Evolutionary conservation across 495 filamentous ascomycete species (phyloP), one percentile per base, ranked within the genome.

Genomic region (Penicillium waksmanii): DNA sequence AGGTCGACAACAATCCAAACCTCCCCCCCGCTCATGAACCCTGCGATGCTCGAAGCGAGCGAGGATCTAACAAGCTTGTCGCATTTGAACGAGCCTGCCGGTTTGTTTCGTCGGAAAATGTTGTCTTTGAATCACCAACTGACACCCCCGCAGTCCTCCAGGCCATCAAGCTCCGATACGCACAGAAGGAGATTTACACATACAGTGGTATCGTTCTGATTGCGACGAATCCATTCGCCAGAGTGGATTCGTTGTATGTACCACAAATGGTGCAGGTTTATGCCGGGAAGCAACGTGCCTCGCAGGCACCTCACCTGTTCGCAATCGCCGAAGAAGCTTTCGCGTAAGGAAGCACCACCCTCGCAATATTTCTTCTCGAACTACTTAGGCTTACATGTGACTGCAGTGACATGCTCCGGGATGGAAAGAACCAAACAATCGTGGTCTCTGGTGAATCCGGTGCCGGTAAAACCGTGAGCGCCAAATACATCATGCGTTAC

Each of bases 401-500:
- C 21, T 52, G 56, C 67, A 96, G 93, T 71, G 96, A 98, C 78
- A 99, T 99, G 95, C 76, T 99, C 66, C 91, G 96, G 40, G 93
- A 97, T 75, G 82, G 83, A 49, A 93, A 91, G 71, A 99, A 99
- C 73, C 95, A 99, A 77, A 99, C 95, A 35, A 94, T 99, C 54
- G 95, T 99, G 53, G 95, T 99, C 5, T 98, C 96, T 17, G 95
- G 95, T 67, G 95, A 99, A 76, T 99, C 95, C 48, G 95, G 95
- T 80, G 95, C 95, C 57, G 95, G 95, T 56, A 99, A 99, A 76
- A 99, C 95, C 0, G 95, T 99, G 69, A 98, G 96, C 74, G 95
- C 95, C 40, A 99, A 99, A 73, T 99, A 99, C 73, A 98, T 99
- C 69, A 99, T 99, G 95, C 83, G 95, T 67, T 99, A 99, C 78